Evolutionary conservation across 768 basidiomycete genomes (phyloP).

Genomic region (Guyanaporus albipodus): DNA sequence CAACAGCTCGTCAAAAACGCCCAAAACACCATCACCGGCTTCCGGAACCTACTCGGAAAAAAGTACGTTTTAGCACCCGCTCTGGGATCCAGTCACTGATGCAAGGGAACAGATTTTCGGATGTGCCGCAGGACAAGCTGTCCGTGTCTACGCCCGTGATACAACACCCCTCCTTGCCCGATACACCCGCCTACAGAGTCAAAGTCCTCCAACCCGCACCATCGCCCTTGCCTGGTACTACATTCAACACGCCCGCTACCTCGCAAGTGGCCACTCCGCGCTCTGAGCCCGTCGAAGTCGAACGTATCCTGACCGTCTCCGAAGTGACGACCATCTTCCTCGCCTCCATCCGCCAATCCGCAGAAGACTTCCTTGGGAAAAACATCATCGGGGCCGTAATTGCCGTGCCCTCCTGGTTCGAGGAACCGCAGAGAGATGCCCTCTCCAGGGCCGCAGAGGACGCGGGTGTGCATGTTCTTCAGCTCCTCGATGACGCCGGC

Average conservation of each 20-base stretch:
- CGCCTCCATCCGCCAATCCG: conserved; percentile 76
- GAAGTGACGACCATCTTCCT: conserved; percentile 88
- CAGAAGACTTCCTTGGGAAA: conserved; percentile 86
- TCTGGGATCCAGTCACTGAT: background rate
- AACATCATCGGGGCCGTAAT: conserved; percentile 79
- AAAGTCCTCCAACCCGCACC: conserved; percentile 77
- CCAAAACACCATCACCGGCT: conserved; percentile 91
- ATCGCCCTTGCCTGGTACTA: conserved; percentile 55
- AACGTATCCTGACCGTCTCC: conserved; percentile 73
- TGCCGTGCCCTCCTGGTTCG: conserved; percentile 75
- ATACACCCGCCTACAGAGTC: conserved; percentile 82
- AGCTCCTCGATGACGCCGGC: conserved; percentile 84
- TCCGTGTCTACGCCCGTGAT: conserved; percentile 66
- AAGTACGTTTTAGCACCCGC: conserved; percentile 52
- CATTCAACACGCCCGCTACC: conserved; percentile 56
- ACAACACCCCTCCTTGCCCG: conserved; percentile 65
- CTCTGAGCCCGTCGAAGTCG: conserved; percentile 60
- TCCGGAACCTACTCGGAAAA: conserved; percentile 90
- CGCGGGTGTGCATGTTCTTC: conserved; percentile 80
- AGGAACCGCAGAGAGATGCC: conserved; percentile 61
- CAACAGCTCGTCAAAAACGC: conserved; percentile 94
- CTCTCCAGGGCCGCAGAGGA: conserved; percentile 69
- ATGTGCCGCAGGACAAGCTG: conserved; percentile 53
- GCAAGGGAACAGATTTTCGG: conserved; percentile 56
- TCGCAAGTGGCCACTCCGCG: conserved; percentile 69